Conservation (phyloP, 1,139 yeast genomes). For the Candida smagusa region DNA sequence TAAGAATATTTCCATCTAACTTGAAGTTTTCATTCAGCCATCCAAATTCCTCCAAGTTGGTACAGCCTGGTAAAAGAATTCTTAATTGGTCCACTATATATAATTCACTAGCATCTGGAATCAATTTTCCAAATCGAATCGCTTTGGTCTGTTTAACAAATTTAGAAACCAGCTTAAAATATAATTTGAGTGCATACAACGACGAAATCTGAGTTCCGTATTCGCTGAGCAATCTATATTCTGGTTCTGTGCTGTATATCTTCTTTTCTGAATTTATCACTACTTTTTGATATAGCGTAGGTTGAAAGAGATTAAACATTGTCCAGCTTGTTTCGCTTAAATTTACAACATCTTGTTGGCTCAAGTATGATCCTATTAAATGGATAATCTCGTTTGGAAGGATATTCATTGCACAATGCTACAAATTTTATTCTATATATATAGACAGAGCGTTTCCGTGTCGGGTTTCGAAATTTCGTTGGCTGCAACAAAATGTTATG, state of each 20-base stretch:
- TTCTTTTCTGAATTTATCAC: conserved; percentile 12
- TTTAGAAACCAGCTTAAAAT: conserved; percentile 9
- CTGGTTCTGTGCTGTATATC: conserved; percentile 5
- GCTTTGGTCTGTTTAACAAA: conserved; percentile 6
- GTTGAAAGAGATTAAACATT: conserved; percentile 8
- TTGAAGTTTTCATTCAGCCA: conserved; percentile 12
- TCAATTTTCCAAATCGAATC: conserved; percentile 8
- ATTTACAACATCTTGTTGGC: conserved; percentile 13
- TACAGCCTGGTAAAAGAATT: conserved; percentile 7
- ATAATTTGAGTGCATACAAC: conserved; percentile 13
- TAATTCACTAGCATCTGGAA: conserved; percentile 13
- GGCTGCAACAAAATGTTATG: conserved; percentile 6
- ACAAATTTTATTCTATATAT: background rate
- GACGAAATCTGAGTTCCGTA: conserved; percentile 11
- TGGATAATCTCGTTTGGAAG: conserved; percentile 12
- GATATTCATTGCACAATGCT: background rate
- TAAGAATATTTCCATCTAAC: conserved; percentile 8
- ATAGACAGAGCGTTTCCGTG: conserved; percentile 3
- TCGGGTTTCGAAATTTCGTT: conserved; percentile 6
- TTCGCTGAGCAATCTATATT: conserved; percentile 2
- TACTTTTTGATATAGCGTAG: conserved; percentile 10
- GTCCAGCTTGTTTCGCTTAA: conserved; percentile 10
- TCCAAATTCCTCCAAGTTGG: conserved; percentile 10
- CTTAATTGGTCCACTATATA: conserved; percentile 7
- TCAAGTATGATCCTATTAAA: conserved; percentile 9